Evolutionary conservation across 441 rosid species (phyloP).

Genomic region (Gossypium lobatum): DNA sequence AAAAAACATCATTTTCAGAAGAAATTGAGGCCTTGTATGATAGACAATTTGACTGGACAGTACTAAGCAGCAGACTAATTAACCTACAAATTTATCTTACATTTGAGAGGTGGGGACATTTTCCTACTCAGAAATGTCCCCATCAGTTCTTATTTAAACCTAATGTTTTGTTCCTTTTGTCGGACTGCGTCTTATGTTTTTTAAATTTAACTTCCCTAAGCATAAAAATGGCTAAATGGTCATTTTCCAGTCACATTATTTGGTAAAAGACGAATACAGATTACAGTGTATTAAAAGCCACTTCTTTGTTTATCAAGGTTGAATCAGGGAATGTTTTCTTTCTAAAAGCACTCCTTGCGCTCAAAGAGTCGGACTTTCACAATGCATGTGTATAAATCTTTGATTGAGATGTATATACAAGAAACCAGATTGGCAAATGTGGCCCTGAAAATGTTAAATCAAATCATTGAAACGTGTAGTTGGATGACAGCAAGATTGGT

Average conservation of each 20-base stretch:
- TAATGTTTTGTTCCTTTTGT: background rate
- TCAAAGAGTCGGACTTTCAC: background rate
- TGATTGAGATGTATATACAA: background rate
- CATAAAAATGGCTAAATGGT: background rate
- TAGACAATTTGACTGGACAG: background rate
- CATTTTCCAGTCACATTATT: background rate
- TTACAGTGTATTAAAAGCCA: background rate
- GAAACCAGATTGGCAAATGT: background rate
- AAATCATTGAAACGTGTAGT: conserved; percentile 2
- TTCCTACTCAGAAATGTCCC: background rate
- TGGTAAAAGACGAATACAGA: background rate
- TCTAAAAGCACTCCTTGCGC: background rate
- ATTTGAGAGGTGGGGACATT: background rate
- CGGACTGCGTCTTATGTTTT: background rate
- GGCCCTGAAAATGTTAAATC: conserved; percentile 13
- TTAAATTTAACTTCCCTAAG: background rate
- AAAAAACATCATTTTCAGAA: background rate
- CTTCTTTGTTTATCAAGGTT: background rate
- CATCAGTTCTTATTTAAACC: background rate
- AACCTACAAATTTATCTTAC: background rate
- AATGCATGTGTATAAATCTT: too few relatives aligned
- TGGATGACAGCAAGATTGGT: conserved; percentile 11
- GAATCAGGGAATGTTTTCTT: background rate
- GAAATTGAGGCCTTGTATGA: background rate
- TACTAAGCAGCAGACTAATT: background rate